Evolutionary conservation across 192 early-diverging fungal species (phyloP), one percentile per base, ranked within the genome.

Genomic region (Backusella mclennaniae): DNA sequence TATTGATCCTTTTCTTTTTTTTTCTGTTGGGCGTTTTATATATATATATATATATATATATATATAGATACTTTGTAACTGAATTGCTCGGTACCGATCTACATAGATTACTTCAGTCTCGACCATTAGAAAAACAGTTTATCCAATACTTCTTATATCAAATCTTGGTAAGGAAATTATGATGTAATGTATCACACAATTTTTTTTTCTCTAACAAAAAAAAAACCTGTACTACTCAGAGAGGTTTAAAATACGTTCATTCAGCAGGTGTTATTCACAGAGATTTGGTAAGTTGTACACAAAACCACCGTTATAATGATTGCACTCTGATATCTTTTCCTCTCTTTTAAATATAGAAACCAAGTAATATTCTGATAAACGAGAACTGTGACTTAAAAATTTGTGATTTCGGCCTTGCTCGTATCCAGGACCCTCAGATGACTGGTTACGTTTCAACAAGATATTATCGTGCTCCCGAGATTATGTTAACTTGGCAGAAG

Each of bases 321-420:
- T 17, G 41, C 38, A 69, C 12, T 6, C 42, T 44, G 44, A 46
- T 49, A 1, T 31, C 6, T 63, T 14, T 63, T 63, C 8, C 2
- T 19, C 19, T 26, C 11, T 26, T 63, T 63, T n/a, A 49, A 67
- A 23, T n/a, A 56, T 73, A 88, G 87, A 96, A 96, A 89, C 97
- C 97, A 21, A 93, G 92, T 81, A 99, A 99, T 77, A 95, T 99
- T 83, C 89, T 99, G 26, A 91, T 99, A 76, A 97, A 97, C 79
- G 96, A 96, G 77, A 96, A 99, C 86, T 97, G 97, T 82, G 97
- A 99, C 80, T 87, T 99, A 56, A 99, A 96, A 87, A 99, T 99
- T 77, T 97, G 96, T 83, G 97, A 99, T 83, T 96, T 99, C 83
- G 97, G 97, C 1, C 84, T 99, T 69, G 97, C 97, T 1, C 92